phyloP scores from a whole-genome alignment of 768 basidiomycete species.

The Podaxis sp. region DNA sequence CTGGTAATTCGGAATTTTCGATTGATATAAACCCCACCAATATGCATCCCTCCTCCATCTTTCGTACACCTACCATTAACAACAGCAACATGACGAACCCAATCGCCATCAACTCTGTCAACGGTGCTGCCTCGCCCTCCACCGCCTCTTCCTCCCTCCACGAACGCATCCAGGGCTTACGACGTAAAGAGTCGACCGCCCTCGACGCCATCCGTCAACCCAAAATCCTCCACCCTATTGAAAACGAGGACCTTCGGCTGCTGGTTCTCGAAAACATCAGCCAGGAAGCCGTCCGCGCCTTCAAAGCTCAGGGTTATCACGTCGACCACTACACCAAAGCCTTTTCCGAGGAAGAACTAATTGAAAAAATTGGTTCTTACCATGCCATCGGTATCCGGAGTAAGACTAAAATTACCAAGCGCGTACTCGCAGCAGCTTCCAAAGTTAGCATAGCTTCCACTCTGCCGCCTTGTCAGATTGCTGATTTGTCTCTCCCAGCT shows the following conservation, averaged over 20 bases:
- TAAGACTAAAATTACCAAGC: conserved; percentile 95
- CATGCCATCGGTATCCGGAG: conserved; percentile 96
- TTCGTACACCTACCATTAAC: conserved; percentile 10
- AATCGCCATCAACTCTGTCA: conserved; percentile 44
- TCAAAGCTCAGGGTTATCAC: conserved; percentile 82
- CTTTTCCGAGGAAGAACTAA: conserved; percentile 90
- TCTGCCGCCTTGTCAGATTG: neutral
- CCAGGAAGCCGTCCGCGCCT: conserved; percentile 78
- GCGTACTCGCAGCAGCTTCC: conserved; percentile 81
- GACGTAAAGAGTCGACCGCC: conserved; percentile 35
- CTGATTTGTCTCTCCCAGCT: conserved; percentile 55
- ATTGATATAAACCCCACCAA: conserved; percentile 17
- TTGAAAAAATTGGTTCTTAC: conserved; percentile 78
- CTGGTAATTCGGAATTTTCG: conserved; percentile 14
- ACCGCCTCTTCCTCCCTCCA: conserved; percentile 43
- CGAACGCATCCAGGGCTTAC: conserved; percentile 38
- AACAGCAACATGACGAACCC: conserved; percentile 45
- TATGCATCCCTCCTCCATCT: neutral
- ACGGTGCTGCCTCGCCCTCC: conserved; percentile 49
- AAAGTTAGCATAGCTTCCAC: conserved; percentile 53
- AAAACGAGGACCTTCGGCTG: conserved; percentile 78
- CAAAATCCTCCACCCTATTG: conserved; percentile 77
- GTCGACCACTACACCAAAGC: conserved; percentile 89
- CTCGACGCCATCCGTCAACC: conserved; percentile 48
- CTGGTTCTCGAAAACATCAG: conserved; percentile 96